Evolutionary conservation across 345 rosid genomes (phyloP).

Genomic region (Hypericum perforatum): DNA sequence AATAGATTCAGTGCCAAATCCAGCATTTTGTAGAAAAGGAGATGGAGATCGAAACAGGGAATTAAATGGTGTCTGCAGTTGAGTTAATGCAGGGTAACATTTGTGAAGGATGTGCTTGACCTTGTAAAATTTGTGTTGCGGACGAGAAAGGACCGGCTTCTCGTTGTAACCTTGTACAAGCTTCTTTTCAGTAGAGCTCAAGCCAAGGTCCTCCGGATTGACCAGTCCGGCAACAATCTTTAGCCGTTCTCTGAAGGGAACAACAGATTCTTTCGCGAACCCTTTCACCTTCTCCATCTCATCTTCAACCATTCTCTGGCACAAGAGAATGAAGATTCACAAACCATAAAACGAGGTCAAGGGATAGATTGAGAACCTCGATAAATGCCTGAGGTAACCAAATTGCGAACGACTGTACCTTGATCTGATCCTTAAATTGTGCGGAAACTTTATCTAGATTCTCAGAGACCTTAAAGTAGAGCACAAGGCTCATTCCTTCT

Average conservation of each 20-base stretch:
- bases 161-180: constrained; percentile 78
- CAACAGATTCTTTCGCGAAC: constrained; percentile 57
- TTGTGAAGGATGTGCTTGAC: constrained; percentile 20
- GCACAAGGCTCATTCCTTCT: constrained; percentile 90
- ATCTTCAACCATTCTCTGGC: constrained; percentile 69
- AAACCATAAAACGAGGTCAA: background rate
- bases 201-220: constrained; percentile 69
- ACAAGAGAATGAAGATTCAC: background rate
- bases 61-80: background rate
- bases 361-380: background rate
- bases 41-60: too few species aligned
- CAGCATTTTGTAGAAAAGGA: too few species aligned
- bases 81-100: background rate
- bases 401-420: constrained; percentile 30
- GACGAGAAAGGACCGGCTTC: constrained; percentile 91
- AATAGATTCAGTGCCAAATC: background rate
- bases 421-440: constrained; percentile 56
- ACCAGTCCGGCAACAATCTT: constrained; percentile 77
- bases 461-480: constrained; percentile 64
- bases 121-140: constrained; percentile 77
- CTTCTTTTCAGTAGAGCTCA: constrained; percentile 75
- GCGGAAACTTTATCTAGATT: constrained; percentile 53
- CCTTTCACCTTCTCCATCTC: constrained; percentile 85
- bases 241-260: constrained; percentile 83
- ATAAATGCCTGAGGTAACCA: background rate